Evolutionary conservation across 2,329 filamentous ascomycete genomes (phyloP), one percentile per base, ranked within the genome.

Genomic region (Venturia oleaginea): DNA sequence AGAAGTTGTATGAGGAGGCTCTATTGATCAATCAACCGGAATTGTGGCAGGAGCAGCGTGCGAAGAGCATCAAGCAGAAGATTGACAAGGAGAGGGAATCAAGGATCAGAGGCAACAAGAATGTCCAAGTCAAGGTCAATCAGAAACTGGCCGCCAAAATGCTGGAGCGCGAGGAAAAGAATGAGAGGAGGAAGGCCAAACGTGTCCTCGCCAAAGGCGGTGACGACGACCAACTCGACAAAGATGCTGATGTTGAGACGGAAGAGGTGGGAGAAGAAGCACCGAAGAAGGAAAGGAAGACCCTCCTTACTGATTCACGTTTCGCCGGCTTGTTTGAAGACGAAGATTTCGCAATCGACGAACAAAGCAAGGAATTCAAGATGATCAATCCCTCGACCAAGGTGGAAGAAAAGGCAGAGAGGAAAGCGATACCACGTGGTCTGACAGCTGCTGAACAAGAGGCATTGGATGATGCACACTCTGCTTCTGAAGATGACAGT

Each of bases 71-170:
- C 70, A 91, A 93, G 76, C 91, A 96, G 73, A 96, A 93, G 82
- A 91, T 99, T 68, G 91, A 96, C 72, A 96, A 97, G 78, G 92
- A 97, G 77, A 86, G 94, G n/a, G 91, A 94, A 72, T 95, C 88
- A 74, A 85, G 94, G 69, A 97, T 99, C 72, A 86, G 94, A 70
- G 92, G 93, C 68, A 91, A 87, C 77, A 97, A 96, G 81, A 97
- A 96, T 82, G 89, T 95, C 8, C 34, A 80, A 17, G 84, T 86
- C 80, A 97, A 97, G 82, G 92, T 99, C 78, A 99, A 99, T 75
- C 86, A 92, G 72, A 82, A 78, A 68, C 76, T 87, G 59, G 85
- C 84, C n/a, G 85, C 87, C 74, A 83, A 79, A 70, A 78, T 88
- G 66, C 73, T 84, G 54, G 88, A 84, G 68, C 76, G 90, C 68